Conservation (phyloP, 192 early-diverging fungal genomes). For the Anaeromyces robustus region DNA sequence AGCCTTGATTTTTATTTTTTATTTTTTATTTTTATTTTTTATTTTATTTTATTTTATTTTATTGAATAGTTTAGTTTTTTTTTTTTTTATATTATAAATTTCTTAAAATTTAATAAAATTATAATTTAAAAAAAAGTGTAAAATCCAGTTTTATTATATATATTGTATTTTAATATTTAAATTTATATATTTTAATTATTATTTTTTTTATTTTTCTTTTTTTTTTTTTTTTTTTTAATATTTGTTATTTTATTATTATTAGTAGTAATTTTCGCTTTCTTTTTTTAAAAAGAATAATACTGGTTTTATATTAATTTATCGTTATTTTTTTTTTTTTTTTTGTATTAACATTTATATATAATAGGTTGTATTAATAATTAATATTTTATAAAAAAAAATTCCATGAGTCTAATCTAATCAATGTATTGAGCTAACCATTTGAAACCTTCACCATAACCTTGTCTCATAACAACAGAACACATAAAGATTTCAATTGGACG, state of each 20-base stretch:
- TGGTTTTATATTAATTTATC: too few relatives aligned
- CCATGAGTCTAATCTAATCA: background rate
- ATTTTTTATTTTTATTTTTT: background rate
- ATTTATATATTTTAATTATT: background rate
- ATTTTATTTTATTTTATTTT: background rate
- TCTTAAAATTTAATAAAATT: background rate
- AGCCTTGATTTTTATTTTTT: background rate
- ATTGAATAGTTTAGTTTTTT: background rate
- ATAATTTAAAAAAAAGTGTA: background rate
- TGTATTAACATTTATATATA: background rate
- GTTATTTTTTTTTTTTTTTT: background rate
- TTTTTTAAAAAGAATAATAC: too few relatives aligned
- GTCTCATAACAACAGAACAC: conserved; percentile 96
- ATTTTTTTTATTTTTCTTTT: background rate
- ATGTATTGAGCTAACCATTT: conserved; percentile 6
- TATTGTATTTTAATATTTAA: background rate
- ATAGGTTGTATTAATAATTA: background rate
- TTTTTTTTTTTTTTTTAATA: background rate
- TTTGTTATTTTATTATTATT: too few relatives aligned
- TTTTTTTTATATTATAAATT: background rate
- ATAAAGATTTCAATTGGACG: conserved; percentile 98
- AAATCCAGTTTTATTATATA: background rate
- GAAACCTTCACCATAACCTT: conserved; percentile 89
- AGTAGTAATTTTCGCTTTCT: too few relatives aligned
- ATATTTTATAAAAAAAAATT: too few relatives aligned